phyloP scores from a whole-genome alignment of 2,329 filamentous ascomycete genomes.

The Botrytis deweyae region DNA sequence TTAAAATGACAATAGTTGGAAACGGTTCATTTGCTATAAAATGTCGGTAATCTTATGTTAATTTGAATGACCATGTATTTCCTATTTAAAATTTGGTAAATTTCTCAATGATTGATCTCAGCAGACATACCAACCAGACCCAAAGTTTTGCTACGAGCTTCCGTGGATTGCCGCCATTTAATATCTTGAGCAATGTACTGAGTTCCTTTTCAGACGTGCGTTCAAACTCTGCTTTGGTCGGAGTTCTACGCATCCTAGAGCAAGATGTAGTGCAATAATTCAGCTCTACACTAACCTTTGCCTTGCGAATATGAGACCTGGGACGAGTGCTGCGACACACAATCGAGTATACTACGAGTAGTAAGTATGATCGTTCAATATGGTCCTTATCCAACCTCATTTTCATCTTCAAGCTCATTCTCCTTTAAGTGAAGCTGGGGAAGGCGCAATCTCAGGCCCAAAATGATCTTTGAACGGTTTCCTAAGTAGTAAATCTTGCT shows the following conservation, averaged over 20 bases:
- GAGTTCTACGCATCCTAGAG: background rate
- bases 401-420: too few species aligned
- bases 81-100: too few species aligned
- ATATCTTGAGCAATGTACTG: rapidly evolving
- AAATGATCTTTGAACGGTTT: too few species aligned
- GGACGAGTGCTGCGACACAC: background rate
- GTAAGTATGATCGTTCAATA: background rate
- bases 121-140: too few species aligned
- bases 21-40: background rate
- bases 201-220: background rate
- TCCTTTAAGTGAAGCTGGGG: too few species aligned
- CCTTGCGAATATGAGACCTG: too few species aligned
- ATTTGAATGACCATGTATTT: background rate
- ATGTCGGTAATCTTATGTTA: background rate
- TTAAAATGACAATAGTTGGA: background rate
- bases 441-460: too few species aligned
- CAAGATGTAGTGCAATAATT: background rate
- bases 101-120: background rate
- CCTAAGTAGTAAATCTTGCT: too few species aligned
- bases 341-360: background rate
- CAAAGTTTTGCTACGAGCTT: too few species aligned
- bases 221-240: background rate
- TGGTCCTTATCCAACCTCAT: too few species aligned
- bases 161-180: background rate
- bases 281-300: background rate